Conservation (phyloP, 116 monocot genomes). For the Cymodocea nodosa region DNA sequence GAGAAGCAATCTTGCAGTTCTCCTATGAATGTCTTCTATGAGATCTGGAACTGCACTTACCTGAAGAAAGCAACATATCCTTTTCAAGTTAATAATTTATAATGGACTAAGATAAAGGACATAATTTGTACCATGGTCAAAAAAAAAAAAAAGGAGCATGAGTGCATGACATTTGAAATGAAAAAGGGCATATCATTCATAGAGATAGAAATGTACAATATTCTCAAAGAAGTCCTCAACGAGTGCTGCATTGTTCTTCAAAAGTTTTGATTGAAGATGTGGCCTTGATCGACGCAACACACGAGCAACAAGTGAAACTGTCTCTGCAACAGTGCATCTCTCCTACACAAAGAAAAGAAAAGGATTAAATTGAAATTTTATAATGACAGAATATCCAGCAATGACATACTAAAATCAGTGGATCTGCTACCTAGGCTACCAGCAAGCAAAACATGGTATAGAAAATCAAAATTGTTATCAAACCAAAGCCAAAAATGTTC, state of each 20-base stretch:
- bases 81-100: not conserved
- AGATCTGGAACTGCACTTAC: constrained; percentile 91
- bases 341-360: constrained; percentile 28
- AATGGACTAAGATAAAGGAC: not conserved
- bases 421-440: no score
- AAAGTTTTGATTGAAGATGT: constrained; percentile 82
- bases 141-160: not conserved
- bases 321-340: constrained; percentile 82
- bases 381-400: no score
- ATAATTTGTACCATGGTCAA: not conserved
- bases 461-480: no score
- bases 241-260: constrained; percentile 39
- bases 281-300: constrained; percentile 67
- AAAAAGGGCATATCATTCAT: not conserved
- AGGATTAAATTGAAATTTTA: no score
- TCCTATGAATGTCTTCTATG: constrained; percentile 71
- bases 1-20: constrained; percentile 78
- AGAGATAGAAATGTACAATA: constrained; percentile 35
- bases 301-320: constrained; percentile 70
- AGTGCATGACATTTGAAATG: not conserved
- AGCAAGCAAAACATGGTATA: no score
- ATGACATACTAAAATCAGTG: no score
- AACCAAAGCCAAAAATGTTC: no score
- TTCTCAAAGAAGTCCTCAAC: constrained; percentile 81
- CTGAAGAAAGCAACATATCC: constrained; percentile 26